Percentiles rank a stretch among this genome's conserved stretches.
Conservation (phyloP, 2,329 filamentous ascomycete species). For the Ceratocystis huliohia region DNA sequence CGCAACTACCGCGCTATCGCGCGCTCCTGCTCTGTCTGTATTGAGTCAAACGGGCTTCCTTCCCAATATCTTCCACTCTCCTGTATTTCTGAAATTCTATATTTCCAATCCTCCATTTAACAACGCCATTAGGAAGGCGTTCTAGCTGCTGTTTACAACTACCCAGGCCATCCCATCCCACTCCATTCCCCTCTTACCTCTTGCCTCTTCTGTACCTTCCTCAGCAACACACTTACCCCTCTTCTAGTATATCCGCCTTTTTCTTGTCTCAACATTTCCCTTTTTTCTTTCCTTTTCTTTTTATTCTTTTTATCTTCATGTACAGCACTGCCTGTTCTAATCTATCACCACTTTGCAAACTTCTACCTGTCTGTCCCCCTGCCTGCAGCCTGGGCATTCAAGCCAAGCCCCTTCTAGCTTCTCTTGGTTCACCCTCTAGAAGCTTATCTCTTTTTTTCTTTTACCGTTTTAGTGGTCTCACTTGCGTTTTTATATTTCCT, state of each 20-base stretch:
- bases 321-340: not conserved
- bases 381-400: not conserved
- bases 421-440: conserved; percentile 3
- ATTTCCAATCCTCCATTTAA: not conserved
- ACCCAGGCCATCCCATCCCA: not conserved
- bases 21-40: not conserved
- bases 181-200: not conserved
- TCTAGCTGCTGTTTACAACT: conserved; percentile 5
- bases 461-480: not conserved
- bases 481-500: conserved; percentile 6
- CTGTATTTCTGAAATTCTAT: not conserved
- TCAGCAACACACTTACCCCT: conserved; percentile 1
- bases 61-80: not conserved
- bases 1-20: not conserved
- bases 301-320: conserved; percentile 11
- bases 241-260: conserved; percentile 1
- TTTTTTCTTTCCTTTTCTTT: conserved; percentile 7
- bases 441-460: conserved; percentile 5
- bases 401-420: not conserved
- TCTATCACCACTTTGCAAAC: conserved; percentile 3
- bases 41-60: not conserved
- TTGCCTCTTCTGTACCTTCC: conserved; percentile 4
- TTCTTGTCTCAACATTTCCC: conserved; percentile 6
- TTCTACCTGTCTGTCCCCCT: not conserved
- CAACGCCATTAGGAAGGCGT: not conserved